These are phyloP conservation scores for Protomyces inundatus DNA, from an alignment of 1,139 yeast genomes.

Conservation along the genomic window DNA sequence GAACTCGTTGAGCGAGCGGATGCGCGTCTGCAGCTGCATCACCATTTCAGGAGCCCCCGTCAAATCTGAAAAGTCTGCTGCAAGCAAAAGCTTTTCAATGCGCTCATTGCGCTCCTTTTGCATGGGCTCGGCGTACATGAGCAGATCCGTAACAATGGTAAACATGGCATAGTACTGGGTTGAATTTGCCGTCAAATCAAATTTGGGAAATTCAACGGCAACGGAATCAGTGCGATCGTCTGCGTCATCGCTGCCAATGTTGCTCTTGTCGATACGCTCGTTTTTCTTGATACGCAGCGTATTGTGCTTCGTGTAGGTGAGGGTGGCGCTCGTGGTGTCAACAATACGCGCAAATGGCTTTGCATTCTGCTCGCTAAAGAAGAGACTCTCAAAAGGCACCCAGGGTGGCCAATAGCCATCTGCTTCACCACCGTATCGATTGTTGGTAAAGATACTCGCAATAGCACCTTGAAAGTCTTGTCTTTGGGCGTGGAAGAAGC, in stretches of 20 bases:
- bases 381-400: conserved; percentile 57
- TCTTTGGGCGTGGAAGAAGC: conserved; percentile 60
- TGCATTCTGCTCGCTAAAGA: conserved; percentile 50
- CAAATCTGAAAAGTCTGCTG: conserved; percentile 64
- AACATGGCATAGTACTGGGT: conserved; percentile 64
- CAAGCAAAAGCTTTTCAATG: conserved; percentile 59
- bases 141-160: conserved; percentile 57
- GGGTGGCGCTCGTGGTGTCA: conserved; percentile 57
- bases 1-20: conserved; percentile 47
- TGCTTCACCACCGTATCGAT: conserved; percentile 42
- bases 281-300: conserved; percentile 47
- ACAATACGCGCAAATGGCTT: conserved; percentile 55
- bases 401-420: conserved; percentile 34
- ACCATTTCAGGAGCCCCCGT: conserved; percentile 53
- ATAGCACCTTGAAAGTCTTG: conserved; percentile 45
- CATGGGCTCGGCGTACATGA: conserved; percentile 62
- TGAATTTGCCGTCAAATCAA: conserved; percentile 68
- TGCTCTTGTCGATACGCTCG: conserved; percentile 25
- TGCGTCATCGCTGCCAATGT: conserved; percentile 14
- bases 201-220: conserved; percentile 62
- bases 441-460: conserved; percentile 43
- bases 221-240: conserved; percentile 43
- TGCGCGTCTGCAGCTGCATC: conserved; percentile 51
- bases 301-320: conserved; percentile 64
- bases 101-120: conserved; percentile 54